phyloP scores from a whole-genome alignment of 2,329 filamentous ascomycete genomes.

The Verticillium dahliae region DNA sequence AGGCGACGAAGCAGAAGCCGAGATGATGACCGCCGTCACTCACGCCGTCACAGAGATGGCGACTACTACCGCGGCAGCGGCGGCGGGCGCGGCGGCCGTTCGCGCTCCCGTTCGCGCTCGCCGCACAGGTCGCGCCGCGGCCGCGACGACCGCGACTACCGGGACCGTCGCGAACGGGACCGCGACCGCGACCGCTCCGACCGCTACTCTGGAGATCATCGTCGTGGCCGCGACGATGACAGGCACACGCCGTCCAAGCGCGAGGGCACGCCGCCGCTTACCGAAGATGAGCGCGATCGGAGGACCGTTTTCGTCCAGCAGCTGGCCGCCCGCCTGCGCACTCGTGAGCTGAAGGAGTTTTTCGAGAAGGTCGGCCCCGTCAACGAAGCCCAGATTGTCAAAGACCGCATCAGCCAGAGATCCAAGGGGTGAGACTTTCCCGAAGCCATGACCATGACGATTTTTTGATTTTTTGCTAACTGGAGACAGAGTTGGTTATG shows the following conservation, averaged over 20 bases:
- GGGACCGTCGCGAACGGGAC: slow-evolving; percentile 41
- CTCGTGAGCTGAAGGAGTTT: slow-evolving; percentile 86
- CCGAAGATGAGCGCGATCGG: slow-evolving; percentile 92
- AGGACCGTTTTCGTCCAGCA: slow-evolving; percentile 98
- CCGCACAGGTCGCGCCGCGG: slow-evolving; percentile 55
- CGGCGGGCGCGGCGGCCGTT: slow-evolving; percentile 40
- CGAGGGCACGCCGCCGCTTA: slow-evolving; percentile 64
- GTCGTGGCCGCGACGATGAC: slow-evolving; percentile 48
- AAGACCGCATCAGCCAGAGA: slow-evolving; percentile 91
- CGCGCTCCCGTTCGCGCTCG: slow-evolving; percentile 66
- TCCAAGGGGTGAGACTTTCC: slow-evolving; percentile 76
- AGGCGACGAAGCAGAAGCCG: slow-evolving; percentile 74
- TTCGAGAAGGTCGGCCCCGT: slow-evolving; percentile 94
- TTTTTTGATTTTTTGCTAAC: neutral
- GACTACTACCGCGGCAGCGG: slow-evolving; percentile 56
- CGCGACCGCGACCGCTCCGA: slow-evolving; percentile 37
- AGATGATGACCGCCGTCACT: slow-evolving; percentile 67
- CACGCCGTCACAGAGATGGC: slow-evolving; percentile 66
- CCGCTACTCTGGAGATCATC: slow-evolving; percentile 28
- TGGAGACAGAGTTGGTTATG: slow-evolving; percentile 79
- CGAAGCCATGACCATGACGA: neutral
- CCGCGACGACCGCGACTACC: slow-evolving; percentile 47
- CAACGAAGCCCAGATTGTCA: slow-evolving; percentile 97
- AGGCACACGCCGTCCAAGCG: slow-evolving; percentile 29
- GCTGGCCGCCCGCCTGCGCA: slow-evolving; percentile 86